phyloP scores from a whole-genome alignment of 257 asterid genomes.

The Nicotiana paniculata region DNA sequence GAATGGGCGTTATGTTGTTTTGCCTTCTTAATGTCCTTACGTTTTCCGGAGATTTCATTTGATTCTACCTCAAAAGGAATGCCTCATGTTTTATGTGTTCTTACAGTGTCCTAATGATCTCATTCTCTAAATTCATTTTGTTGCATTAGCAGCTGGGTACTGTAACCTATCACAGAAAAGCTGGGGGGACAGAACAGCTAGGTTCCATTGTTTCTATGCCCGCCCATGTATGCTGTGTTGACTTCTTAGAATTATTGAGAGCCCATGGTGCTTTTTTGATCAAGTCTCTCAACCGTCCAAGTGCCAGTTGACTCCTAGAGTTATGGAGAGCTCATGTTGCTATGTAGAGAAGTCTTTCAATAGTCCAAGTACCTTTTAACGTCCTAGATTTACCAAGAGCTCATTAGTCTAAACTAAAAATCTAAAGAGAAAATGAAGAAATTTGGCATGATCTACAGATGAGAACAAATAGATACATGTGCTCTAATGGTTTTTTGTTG shows the following conservation, averaged over 20 bases:
- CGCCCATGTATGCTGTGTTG: background rate
- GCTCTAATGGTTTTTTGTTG: background rate
- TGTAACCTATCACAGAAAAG: background rate
- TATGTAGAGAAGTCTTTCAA: background rate
- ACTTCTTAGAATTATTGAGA: background rate
- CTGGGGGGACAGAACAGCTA: background rate
- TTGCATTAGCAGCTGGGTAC: background rate
- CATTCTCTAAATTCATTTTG: background rate
- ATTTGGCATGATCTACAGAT: background rate
- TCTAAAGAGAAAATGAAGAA: background rate
- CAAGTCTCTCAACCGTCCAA: background rate
- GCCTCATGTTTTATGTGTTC: background rate
- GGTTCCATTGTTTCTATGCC: background rate
- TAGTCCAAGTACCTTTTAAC: background rate
- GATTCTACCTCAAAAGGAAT: background rate
- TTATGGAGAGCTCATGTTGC: background rate
- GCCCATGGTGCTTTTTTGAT: background rate
- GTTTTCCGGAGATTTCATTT: background rate
- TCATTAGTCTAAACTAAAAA: background rate
- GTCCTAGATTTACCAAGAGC: background rate
- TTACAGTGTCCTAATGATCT: background rate
- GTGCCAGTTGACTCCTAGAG: background rate
- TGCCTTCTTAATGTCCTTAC: background rate
- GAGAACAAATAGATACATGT: background rate
- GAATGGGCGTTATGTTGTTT: background rate